phyloP scores from a whole-genome alignment of 2,329 filamentous ascomycete genomes.

The Orbilia blumenaviensis region DNA sequence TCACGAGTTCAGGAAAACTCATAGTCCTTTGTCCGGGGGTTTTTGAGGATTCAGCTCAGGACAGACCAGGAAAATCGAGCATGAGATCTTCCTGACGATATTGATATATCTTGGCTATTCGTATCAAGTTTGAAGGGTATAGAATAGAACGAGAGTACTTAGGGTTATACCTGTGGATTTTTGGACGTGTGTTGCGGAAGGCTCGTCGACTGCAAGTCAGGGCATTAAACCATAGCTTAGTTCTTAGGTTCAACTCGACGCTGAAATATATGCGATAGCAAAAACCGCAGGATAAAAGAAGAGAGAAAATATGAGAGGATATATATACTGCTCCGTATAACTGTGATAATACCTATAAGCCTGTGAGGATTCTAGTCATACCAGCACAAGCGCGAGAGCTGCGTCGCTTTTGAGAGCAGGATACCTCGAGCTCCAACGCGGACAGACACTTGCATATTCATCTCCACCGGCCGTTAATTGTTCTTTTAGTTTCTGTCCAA shows the following conservation, averaged over 20 bases:
- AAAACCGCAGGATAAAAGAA: neutral
- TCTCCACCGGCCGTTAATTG: slow-evolving; percentile 11
- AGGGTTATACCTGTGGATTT: neutral
- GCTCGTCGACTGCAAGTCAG: too few relatives aligned
- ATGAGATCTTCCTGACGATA: slow-evolving; percentile 8
- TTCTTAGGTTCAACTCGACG: too few relatives aligned
- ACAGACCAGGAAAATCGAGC: neutral
- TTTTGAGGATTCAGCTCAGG: neutral
- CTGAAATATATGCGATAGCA: neutral
- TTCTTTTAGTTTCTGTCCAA: neutral
- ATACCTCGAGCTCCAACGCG: slow-evolving; percentile 6
- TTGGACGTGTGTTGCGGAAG: neutral
- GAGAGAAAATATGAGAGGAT: neutral
- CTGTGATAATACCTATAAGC: too few relatives aligned
- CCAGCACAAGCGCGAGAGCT: neutral
- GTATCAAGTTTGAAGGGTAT: neutral
- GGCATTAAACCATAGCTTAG: neutral
- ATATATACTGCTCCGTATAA: neutral
- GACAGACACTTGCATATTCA: slow-evolving; percentile 1
- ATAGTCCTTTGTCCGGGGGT: slow-evolving; percentile 19
- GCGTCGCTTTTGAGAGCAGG: neutral
- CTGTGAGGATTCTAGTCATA: slow-evolving; percentile 4
- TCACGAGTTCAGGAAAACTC: slow-evolving; percentile 15
- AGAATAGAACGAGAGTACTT: neutral
- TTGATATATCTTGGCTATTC: neutral